Conservation (phyloP, 345 rosid species). For the Erodium maritimum region DNA sequence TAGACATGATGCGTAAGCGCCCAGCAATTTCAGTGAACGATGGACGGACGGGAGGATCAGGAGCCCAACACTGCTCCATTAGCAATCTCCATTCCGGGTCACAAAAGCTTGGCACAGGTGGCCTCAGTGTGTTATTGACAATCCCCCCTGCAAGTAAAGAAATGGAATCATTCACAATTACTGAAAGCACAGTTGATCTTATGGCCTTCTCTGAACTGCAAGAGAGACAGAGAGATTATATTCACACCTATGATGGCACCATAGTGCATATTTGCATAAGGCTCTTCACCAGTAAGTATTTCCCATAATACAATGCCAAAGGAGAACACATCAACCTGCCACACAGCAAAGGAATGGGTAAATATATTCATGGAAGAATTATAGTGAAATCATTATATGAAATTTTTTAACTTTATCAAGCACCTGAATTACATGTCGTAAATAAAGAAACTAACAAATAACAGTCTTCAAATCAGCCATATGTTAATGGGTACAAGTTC, state of each 20-base stretch:
- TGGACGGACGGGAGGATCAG: slow-evolving; percentile 64
- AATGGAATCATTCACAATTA: not conserved
- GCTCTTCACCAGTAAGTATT: slow-evolving; percentile 75
- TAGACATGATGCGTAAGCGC: slow-evolving; percentile 57
- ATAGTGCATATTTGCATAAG: slow-evolving; percentile 72
- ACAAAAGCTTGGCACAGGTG: slow-evolving; percentile 54
- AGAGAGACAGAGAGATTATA: not conserved
- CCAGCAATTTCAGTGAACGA: slow-evolving; percentile 70
- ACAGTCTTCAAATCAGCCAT: no score
- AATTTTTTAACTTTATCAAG: no score
- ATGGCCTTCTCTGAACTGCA: no score
- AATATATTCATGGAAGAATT: no score
- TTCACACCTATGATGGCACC: slow-evolving; percentile 64
- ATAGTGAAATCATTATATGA: no score
- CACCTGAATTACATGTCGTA: no score
- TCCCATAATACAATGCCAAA: slow-evolving; percentile 77
- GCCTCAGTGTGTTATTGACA: slow-evolving; percentile 72
- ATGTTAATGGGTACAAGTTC: no score
- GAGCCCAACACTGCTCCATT: slow-evolving; percentile 92
- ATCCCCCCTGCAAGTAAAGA: slow-evolving; percentile 46
- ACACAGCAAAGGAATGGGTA: not conserved
- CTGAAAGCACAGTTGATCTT: no score
- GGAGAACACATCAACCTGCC: slow-evolving; percentile 71
- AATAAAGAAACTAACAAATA: no score
- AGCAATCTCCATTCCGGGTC: slow-evolving; percentile 70